Conservation (phyloP, 2,329 filamentous ascomycete genomes). For the Simplicillium sp. region DNA sequence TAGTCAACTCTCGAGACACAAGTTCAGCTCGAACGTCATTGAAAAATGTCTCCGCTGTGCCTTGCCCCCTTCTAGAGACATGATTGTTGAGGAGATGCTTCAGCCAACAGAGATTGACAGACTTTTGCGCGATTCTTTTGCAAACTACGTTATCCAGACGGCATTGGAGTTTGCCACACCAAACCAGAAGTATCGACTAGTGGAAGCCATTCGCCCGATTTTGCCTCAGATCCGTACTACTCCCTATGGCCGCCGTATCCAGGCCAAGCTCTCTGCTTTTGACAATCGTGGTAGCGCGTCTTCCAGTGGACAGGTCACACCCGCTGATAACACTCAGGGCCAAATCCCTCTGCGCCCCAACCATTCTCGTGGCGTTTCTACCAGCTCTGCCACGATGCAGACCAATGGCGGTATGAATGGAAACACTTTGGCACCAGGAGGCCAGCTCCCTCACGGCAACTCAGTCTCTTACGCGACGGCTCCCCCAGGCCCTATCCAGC, state of each 20-base stretch:
- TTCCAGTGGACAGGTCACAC: constrained; percentile 40
- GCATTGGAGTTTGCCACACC: constrained; percentile 77
- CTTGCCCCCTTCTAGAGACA: constrained; percentile 61
- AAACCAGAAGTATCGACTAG: constrained; percentile 62
- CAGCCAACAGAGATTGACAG: constrained; percentile 69
- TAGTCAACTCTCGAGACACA: constrained; percentile 75
- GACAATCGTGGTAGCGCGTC: constrained; percentile 36
- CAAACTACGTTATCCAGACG: constrained; percentile 97
- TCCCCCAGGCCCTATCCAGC: constrained; percentile 10
- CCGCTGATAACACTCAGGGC: constrained; percentile 42
- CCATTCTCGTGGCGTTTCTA: constrained; percentile 32
- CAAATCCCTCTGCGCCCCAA: constrained; percentile 40
- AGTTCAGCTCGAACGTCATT: constrained; percentile 98
- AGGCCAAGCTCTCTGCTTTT: constrained; percentile 68
- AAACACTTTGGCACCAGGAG: constrained; percentile 24
- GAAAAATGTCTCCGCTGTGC: constrained; percentile 92
- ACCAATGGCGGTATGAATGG: constrained; percentile 13
- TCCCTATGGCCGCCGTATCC: constrained; percentile 88
- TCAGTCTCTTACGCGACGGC: constrained; percentile 8
- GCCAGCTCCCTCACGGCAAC: constrained; percentile 17
- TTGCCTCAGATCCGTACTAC: constrained; percentile 79
- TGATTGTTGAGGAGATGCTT: constrained; percentile 78
- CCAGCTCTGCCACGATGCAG: constrained; percentile 25
- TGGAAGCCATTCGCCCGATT: constrained; percentile 78
- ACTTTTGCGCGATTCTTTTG: constrained; percentile 83